Evolutionary conservation across 768 basidiomycete species (phyloP).

Genomic region (Sporobolomyces phaffii): DNA sequence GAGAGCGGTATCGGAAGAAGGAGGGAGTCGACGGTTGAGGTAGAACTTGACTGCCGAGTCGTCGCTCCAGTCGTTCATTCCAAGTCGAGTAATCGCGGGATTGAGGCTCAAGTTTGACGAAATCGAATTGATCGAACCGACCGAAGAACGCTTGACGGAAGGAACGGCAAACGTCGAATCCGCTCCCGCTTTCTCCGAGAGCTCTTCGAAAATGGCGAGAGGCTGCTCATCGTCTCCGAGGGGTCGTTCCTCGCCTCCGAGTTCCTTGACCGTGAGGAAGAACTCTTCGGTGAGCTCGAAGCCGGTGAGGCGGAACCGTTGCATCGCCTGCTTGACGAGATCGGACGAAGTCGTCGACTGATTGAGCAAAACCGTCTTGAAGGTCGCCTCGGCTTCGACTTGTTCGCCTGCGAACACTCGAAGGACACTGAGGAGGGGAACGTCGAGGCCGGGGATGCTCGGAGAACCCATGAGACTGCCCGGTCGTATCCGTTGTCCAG

Average conservation of each 20-base stretch:
- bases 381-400: slow-evolving; percentile 87
- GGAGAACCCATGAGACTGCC: slow-evolving; percentile 43
- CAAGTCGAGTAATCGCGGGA: slow-evolving; percentile 85
- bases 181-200: slow-evolving; percentile 61
- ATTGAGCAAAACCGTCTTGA: slow-evolving; percentile 94
- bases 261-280: slow-evolving; percentile 85
- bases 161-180: slow-evolving; percentile 50
- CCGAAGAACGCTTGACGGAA: slow-evolving; percentile 84
- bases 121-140: slow-evolving; percentile 90
- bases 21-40: slow-evolving; percentile 58
- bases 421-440: slow-evolving; percentile 85
- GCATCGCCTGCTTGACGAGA: slow-evolving; percentile 83
- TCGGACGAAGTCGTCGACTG: slow-evolving; percentile 74
- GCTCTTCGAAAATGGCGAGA: slow-evolving; percentile 77
- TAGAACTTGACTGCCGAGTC: slow-evolving; percentile 97
- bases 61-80: slow-evolving; percentile 97
- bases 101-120: slow-evolving; percentile 70
- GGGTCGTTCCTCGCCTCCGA: slow-evolving; percentile 72
- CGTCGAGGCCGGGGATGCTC: slow-evolving; percentile 51
- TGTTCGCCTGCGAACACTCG: slow-evolving; percentile 90
- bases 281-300: slow-evolving; percentile 53
- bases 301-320: slow-evolving; percentile 69
- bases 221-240: slow-evolving; percentile 65
- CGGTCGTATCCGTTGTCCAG: slow-evolving; percentile 33
- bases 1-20: background rate